Percentiles rank a stretch among this genome's conserved stretches.
These are phyloP conservation scores for Eucommia ulmoides DNA, from an alignment of 257 asterid species.

Conservation along the genomic window DNA sequence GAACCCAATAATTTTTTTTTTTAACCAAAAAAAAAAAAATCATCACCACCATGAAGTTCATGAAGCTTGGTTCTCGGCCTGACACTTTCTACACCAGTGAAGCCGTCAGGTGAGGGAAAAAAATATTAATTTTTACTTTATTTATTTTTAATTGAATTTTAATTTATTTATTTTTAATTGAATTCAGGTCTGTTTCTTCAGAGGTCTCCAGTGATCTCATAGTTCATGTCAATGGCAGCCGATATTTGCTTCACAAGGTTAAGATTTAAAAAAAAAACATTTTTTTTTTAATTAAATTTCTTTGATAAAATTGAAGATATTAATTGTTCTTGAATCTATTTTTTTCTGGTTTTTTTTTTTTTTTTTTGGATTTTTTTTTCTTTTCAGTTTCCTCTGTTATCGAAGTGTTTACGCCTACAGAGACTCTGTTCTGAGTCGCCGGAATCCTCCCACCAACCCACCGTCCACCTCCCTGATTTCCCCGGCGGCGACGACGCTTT, in stretches of 20 bases:
- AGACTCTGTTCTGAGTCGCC: conserved; percentile 43
- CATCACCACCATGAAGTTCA: conserved; percentile 63
- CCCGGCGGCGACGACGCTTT: conserved; percentile 84
- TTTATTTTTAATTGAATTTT: background rate
- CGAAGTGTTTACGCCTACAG: conserved; percentile 62
- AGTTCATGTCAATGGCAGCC: conserved; percentile 58
- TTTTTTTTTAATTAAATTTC: background rate
- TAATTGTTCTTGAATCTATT: too few relatives aligned
- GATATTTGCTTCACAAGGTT: conserved; percentile 81
- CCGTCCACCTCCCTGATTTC: conserved; percentile 57
- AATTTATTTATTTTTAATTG: conserved; percentile 1
- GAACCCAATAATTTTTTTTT: too few relatives aligned
- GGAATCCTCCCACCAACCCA: conserved; percentile 41
- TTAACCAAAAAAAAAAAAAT: too few relatives aligned
- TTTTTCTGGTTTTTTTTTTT: too few relatives aligned
- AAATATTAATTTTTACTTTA: background rate
- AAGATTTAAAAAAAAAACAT: background rate
- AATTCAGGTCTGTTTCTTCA: conserved; percentile 64
- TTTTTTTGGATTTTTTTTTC: background rate
- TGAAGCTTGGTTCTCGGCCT: conserved; percentile 54
- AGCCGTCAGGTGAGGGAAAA: conserved; percentile 43
- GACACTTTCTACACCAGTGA: conserved; percentile 54
- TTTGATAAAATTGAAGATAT: too few relatives aligned
- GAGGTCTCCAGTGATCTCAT: conserved; percentile 79
- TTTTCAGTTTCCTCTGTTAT: conserved; percentile 78